Conservation (phyloP, 305 asterid genomes). For the Fraxinus sp. region DNA sequence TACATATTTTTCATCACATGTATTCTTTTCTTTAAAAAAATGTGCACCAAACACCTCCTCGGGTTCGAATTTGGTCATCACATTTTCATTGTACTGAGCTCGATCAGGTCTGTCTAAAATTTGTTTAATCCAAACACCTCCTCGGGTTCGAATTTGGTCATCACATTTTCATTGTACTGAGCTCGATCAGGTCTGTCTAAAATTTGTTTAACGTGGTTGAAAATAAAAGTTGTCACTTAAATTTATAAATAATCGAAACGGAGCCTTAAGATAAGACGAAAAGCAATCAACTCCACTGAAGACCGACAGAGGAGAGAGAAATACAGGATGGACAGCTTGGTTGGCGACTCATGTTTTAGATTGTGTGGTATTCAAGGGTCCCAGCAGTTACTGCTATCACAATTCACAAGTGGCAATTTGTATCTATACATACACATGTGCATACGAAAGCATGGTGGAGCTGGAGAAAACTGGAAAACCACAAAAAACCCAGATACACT, state of each 20-base stretch:
- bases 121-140: background rate
- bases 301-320: constrained; percentile 6
- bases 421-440: background rate
- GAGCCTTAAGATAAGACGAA: constrained; percentile 17
- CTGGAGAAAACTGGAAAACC: background rate
- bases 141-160: background rate
- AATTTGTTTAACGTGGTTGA: too few species aligned
- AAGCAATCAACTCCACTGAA: constrained; percentile 1
- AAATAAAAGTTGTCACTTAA: too few species aligned
- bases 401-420: constrained; percentile 23
- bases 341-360: constrained; percentile 8
- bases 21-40: too few species aligned
- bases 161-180: background rate
- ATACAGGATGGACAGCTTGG: constrained; percentile 23
- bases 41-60: too few species aligned
- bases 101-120: background rate
- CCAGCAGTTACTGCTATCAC: constrained; percentile 17
- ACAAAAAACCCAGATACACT: background rate
- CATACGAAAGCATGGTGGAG: background rate
- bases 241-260: background rate
- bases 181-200: background rate
- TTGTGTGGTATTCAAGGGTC: constrained; percentile 14
- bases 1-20: too few species aligned
- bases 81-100: background rate
- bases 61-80: background rate